Base-by-base conservation (phyloP, 2,329 filamentous ascomycete genomes). In the Talaromyces sp. region DNA sequence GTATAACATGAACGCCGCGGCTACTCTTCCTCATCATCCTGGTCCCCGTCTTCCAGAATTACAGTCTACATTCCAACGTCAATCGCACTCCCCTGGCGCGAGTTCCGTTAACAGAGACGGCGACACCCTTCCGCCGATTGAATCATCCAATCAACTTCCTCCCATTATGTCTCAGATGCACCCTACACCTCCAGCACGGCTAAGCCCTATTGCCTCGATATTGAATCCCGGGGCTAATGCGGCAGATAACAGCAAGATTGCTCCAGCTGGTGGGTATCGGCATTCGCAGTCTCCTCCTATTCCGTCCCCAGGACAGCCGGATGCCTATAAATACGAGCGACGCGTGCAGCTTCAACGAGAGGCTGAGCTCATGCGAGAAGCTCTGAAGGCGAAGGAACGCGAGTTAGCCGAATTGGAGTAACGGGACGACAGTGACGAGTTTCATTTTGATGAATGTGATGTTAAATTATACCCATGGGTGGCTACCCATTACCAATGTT, bases 161-260 rank as follows among this genome's bases (percentile, higher is more conserved):
- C 72, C 70, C 10, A 76, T 74, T 55, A 73, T 70, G 64, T 68
- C 67, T n/a, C 68, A 68, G 5, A 63, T 62, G 25, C 70, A 73
- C 48, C 67, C 67, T 11, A 64, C 69, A 25, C 69, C 71, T n/a
- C 83, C 41, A 81, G 88, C 68, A 22, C 84, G 88, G 13, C 74
- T 91, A 3, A 89, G 86, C 17, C 89, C 87, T 2, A 91, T 91
- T 61, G 89, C 86, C 63, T 89, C 88, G 5, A 87, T 91, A 45
- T 75, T 92, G 11, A 91, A 91, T 62, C 84, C 84, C 35, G 58
- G 50, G 5, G 19, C 36, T 13, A 48, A 43, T 17, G 5, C 51
- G 10, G 60, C 71, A 11, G 66, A 68, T 52, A 56, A 63, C 36
- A 68, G 73, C 31, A 59, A 59, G 41, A 52, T 45, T 2, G 15